Percentiles rank a stretch among this genome's conserved stretches.
These are phyloP conservation scores for Physcia stellaris DNA, from an alignment of 495 filamentous ascomycete species.

Conservation along the genomic window DNA sequence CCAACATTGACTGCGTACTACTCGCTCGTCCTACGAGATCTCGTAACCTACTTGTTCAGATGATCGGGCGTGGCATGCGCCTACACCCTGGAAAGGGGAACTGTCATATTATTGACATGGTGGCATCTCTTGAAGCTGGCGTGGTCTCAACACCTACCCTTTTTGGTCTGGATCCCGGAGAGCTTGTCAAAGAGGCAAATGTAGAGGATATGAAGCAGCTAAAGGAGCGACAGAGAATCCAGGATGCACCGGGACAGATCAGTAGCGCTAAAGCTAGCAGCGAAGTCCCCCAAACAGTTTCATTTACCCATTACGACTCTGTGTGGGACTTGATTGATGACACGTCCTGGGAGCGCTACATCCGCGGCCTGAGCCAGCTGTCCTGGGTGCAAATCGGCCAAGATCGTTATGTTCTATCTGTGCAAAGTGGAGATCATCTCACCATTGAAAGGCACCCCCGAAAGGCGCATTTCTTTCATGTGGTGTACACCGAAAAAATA, in stretches of 20 bases:
- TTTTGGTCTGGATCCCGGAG: conserved; percentile 82
- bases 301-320: conserved; percentile 80
- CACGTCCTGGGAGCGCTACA: conserved; percentile 58
- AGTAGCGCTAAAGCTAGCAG: no score
- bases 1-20: conserved; percentile 89
- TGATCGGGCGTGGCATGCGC: conserved; percentile 92
- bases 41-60: conserved; percentile 82
- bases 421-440: conserved; percentile 41
- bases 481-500: conserved; percentile 15
- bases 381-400: conserved; percentile 68
- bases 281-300: conserved; percentile 22
- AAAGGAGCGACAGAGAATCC: conserved; percentile 29
- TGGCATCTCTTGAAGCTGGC: conserved; percentile 63
- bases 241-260: conserved; percentile 18
- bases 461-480: conserved; percentile 1
- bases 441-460: conserved; percentile 39
- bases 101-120: conserved; percentile 96
- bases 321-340: conserved; percentile 83
- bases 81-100: conserved; percentile 66
- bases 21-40: conserved; percentile 83
- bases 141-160: conserved; percentile 83
- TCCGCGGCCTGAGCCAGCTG: conserved; percentile 56
- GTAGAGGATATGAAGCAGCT: conserved; percentile 41
- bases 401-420: conserved; percentile 50
- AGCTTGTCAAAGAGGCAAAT: conserved; percentile 51